Conservation (phyloP, 345 rosid genomes). For the Eucalyptus pauciflora region DNA sequence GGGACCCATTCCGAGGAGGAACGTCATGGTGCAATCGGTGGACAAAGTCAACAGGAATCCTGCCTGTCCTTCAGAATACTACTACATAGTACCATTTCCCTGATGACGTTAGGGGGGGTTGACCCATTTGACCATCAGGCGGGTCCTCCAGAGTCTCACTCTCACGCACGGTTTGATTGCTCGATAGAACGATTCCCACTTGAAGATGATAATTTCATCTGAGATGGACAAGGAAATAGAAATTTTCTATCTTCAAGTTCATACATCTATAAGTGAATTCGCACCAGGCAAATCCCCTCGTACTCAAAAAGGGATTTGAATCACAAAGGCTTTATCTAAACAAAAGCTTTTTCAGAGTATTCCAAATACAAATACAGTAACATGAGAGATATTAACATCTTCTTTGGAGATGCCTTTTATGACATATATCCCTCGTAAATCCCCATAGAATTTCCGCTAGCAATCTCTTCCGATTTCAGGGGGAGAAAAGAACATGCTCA, state of each 20-base stretch:
- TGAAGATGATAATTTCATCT: background rate
- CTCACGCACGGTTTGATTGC: background rate
- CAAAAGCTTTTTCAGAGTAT: background rate
- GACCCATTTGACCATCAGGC: background rate
- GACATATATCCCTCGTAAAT: background rate
- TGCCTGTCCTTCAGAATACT: background rate
- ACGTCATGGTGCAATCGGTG: background rate
- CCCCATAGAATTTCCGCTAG: background rate
- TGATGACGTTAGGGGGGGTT: background rate
- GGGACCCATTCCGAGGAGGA: background rate
- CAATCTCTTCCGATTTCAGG: background rate
- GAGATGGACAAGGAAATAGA: background rate
- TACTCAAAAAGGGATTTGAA: too few relatives aligned
- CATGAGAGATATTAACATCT: background rate
- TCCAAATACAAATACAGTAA: background rate
- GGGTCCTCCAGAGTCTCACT: background rate
- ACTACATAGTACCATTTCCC: background rate
- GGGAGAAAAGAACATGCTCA: background rate
- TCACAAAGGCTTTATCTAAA: background rate
- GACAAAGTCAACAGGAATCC: background rate
- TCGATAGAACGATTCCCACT: background rate
- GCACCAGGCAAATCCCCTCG: background rate
- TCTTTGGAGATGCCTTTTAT: background rate
- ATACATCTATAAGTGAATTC: background rate
- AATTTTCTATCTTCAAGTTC: background rate